Percentiles rank a stretch among this genome's conserved stretches.
Evolutionary conservation across 805 yeast genomes (phyloP).

Genomic region (Allodekkera sacchari): DNA sequence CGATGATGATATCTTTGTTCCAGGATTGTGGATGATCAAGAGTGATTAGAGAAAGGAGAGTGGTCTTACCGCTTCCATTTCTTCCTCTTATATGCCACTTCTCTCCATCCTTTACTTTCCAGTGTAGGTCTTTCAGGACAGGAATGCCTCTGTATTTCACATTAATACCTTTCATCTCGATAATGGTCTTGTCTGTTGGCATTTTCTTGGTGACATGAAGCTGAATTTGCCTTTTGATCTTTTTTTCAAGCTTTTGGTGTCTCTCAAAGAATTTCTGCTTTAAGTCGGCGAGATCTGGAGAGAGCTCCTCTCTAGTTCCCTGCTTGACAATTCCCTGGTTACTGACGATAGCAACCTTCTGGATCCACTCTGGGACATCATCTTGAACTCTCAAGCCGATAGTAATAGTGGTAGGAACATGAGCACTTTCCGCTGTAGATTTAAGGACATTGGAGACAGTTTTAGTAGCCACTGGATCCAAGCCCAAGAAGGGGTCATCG

Average conservation of each 20-base stretch:
- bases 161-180: slow-evolving; percentile 54
- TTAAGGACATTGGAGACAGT: slow-evolving; percentile 49
- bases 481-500: slow-evolving; percentile 90
- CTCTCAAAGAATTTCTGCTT: slow-evolving; percentile 15
- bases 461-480: slow-evolving; percentile 67
- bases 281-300: slow-evolving; percentile 13
- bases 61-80: slow-evolving; percentile 92
- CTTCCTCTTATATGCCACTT: slow-evolving; percentile 86
- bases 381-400: slow-evolving; percentile 77
- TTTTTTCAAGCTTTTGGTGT: slow-evolving; percentile 12
- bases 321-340: slow-evolving; percentile 40
- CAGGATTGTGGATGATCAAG: slow-evolving; percentile 98
- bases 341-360: slow-evolving; percentile 59
- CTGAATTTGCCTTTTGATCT: slow-evolving; percentile 8
- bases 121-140: slow-evolving; percentile 49
- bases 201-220: background rate
- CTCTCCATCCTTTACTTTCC: slow-evolving; percentile 65
- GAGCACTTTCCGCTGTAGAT: slow-evolving; percentile 9
- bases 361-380: slow-evolving; percentile 68
- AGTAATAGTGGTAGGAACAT: slow-evolving; percentile 43
- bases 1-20: slow-evolving; percentile 57
- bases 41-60: slow-evolving; percentile 72
- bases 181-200: slow-evolving; percentile 10
- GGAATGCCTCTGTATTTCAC: slow-evolving; percentile 59
- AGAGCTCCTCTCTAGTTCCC: slow-evolving; percentile 35